A percentile compares a stretch with the other conserved stretches of the same genome.
phyloP scores from a whole-genome alignment of 2,329 filamentous ascomycete genomes.

The Pseudogymnoascus sp. region DNA sequence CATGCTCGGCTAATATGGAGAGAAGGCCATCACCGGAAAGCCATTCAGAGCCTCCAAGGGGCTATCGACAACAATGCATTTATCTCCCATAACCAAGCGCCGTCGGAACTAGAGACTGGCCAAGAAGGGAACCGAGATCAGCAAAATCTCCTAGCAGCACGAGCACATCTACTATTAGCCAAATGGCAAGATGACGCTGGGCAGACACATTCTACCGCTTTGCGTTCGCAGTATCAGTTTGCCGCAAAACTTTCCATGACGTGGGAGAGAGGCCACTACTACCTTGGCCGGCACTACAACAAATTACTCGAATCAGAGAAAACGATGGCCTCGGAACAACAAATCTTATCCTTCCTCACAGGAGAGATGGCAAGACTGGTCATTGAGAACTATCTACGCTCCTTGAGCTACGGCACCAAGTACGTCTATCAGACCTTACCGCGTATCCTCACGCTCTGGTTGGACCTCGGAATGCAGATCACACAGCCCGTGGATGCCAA shows the following conservation, averaged over 20 bases:
- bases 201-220: constrained; percentile 74
- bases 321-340: constrained; percentile 64
- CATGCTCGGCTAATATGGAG: constrained; percentile 90
- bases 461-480: constrained; percentile 76
- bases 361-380: constrained; percentile 84
- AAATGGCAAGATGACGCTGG: constrained; percentile 97
- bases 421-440: constrained; percentile 94
- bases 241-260: constrained; percentile 62
- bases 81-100: constrained; percentile 33
- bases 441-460: constrained; percentile 85
- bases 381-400: constrained; percentile 87
- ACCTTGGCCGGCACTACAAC: constrained; percentile 93
- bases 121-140: constrained; percentile 28
- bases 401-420: constrained; percentile 81
- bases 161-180: constrained; percentile 80
- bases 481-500: constrained; percentile 50
- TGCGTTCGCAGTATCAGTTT: constrained; percentile 75
- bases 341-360: constrained; percentile 66
- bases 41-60: constrained; percentile 81
- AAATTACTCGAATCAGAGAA: constrained; percentile 90
- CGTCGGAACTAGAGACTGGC: neutral
- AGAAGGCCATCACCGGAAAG: constrained; percentile 87
- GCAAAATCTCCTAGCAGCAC: constrained; percentile 57
- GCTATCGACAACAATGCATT: constrained; percentile 80
- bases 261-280: constrained; percentile 98